Conservation (phyloP, 225 moss, liverwort and hornwort species). For the Takakia lepidozioides region DNA sequence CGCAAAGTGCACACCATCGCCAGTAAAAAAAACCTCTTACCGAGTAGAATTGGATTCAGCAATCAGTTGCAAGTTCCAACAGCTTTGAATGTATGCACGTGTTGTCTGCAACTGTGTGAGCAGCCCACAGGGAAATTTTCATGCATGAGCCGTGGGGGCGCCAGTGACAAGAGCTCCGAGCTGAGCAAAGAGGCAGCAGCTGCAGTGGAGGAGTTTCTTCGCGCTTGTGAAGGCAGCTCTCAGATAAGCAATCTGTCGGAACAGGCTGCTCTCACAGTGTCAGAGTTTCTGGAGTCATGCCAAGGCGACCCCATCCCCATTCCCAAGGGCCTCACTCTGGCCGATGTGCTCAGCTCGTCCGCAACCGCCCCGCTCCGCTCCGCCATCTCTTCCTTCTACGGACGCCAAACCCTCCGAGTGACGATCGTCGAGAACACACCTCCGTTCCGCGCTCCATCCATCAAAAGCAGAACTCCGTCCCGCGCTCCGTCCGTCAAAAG, state of each 20-base stretch:
- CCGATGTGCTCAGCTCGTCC: constrained; percentile 28
- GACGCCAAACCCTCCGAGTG: too few species aligned
- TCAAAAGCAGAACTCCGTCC: too few species aligned
- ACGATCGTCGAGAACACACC: too few species aligned
- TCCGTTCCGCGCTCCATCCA: too few species aligned
- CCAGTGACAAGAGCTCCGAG: constrained; percentile 13
- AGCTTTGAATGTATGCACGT: background rate
- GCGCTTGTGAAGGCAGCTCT: constrained; percentile 25
- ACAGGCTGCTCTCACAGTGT: constrained; percentile 15
- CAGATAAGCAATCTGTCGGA: constrained; percentile 27
- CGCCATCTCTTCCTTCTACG: too few species aligned
- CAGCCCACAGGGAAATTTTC: background rate
- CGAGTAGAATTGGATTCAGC: too few species aligned
- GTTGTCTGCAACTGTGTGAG: too few species aligned
- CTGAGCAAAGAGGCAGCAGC: constrained; percentile 13
- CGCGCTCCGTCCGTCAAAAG: too few species aligned
- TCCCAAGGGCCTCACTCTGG: constrained; percentile 25
- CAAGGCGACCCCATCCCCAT: constrained; percentile 7
- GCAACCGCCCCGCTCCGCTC: constrained; percentile 41
- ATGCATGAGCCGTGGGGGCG: constrained; percentile 7
- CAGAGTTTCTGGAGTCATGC: constrained; percentile 14
- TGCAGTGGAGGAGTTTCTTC: constrained; percentile 17
- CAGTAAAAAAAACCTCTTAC: too few species aligned
- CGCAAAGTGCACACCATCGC: too few species aligned
- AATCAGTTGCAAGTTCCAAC: too few species aligned